These are phyloP conservation scores for Picochlorum sp. DNA, from an alignment of 139 green algal species.

Conservation along the genomic window DNA sequence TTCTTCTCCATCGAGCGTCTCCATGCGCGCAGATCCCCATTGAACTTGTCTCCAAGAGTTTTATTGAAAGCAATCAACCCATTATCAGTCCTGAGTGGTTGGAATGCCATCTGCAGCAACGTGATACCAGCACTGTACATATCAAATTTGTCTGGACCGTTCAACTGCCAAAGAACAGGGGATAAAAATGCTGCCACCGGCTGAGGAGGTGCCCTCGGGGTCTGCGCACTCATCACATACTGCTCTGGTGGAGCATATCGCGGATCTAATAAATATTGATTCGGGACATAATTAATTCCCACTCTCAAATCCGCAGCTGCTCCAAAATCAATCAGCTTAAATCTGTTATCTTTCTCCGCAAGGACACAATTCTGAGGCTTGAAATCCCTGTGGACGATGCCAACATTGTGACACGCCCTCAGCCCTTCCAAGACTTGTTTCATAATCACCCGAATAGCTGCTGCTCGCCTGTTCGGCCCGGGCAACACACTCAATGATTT, in stretches of 20 bases:
- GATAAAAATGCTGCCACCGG: constrained; percentile 75
- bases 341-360: constrained; percentile 30
- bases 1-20: constrained; percentile 41
- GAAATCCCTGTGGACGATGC: constrained; percentile 83
- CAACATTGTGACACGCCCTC: constrained; percentile 42
- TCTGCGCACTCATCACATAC: constrained; percentile 79
- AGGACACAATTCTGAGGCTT: constrained; percentile 90
- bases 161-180: constrained; percentile 80
- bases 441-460: constrained; percentile 42
- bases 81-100: constrained; percentile 62
- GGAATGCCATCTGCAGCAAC: constrained; percentile 69
- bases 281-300: constrained; percentile 90
- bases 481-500: constrained; percentile 54
- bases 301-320: constrained; percentile 81
- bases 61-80: constrained; percentile 62
- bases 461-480: constrained; percentile 21
- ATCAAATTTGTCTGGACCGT: constrained; percentile 84
- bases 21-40: constrained; percentile 54
- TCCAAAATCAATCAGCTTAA: constrained; percentile 89
- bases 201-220: constrained; percentile 46
- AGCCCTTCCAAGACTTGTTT: constrained; percentile 68
- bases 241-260: constrained; percentile 84
- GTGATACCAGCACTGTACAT: constrained; percentile 75
- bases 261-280: constrained; percentile 87
- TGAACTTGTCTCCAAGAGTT: constrained; percentile 36